Evolutionary conservation across 2,329 filamentous ascomycete species (phyloP).

Genomic region (Acephala macrosclerotiorum): DNA sequence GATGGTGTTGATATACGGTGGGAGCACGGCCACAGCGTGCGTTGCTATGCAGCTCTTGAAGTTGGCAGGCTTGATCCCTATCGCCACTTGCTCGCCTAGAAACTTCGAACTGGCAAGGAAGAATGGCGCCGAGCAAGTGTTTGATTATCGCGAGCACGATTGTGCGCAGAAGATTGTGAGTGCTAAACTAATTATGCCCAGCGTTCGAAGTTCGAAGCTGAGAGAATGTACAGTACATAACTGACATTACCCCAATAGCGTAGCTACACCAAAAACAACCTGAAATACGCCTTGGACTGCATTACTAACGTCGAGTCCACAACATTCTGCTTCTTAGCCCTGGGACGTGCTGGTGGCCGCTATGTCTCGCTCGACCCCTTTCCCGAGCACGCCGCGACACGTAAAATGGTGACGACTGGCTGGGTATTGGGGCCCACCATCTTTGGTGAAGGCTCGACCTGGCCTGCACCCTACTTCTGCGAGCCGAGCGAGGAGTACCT

Average conservation of each 20-base stretch:
- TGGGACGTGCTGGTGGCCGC: conserved; percentile 16
- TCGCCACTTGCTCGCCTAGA: conserved; percentile 47
- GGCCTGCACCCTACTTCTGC: background rate
- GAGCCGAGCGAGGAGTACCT: background rate
- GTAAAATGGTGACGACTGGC: background rate
- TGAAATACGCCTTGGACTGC: conserved; percentile 47
- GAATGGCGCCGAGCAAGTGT: conserved; percentile 50
- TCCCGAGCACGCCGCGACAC: background rate
- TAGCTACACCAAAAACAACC: conserved; percentile 50
- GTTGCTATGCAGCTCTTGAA: background rate
- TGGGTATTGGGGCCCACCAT: conserved; percentile 5
- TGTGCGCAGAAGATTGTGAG: conserved; percentile 50
- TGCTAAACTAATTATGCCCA: too few relatives aligned
- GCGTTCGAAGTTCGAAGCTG: too few relatives aligned
- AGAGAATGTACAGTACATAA: too few relatives aligned
- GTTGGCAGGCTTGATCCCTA: conserved; percentile 21
- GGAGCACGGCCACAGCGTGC: background rate
- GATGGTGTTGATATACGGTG: background rate
- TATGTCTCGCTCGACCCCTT: background rate
- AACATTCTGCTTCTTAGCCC: conserved; percentile 12
- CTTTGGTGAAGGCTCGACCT: background rate
- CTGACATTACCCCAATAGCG: conserved; percentile 26
- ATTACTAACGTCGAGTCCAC: conserved; percentile 6
- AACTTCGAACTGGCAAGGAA: conserved; percentile 48
- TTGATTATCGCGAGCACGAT: conserved; percentile 53